A percentile compares a stretch with the other conserved stretches of the same genome.
These are phyloP conservation scores for Diplodia corticola DNA, from an alignment of 2,329 filamentous ascomycete species.

Conservation along the genomic window DNA sequence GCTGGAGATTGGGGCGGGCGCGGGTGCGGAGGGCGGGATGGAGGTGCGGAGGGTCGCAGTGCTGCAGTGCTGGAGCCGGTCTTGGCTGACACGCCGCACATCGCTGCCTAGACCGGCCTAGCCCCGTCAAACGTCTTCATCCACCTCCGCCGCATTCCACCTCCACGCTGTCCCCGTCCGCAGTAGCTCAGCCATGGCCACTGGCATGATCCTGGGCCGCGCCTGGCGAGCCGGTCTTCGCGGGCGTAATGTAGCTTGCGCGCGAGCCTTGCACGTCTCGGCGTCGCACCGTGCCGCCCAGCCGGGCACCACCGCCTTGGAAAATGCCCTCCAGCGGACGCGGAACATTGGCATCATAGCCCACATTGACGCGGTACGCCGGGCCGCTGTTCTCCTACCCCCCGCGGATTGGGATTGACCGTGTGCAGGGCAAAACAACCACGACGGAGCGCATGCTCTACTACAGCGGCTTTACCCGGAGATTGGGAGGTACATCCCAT, in stretches of 20 bases:
- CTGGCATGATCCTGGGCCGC: conserved; percentile 3
- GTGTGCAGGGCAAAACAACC: conserved; percentile 79
- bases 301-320: conserved; percentile 25
- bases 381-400: neutral
- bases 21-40: conserved; percentile 1
- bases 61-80: conserved; percentile 9
- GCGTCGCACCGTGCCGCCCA: conserved; percentile 3
- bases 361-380: conserved; percentile 82
- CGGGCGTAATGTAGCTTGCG: conserved; percentile 10
- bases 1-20: neutral
- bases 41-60: neutral
- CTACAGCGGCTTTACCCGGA: conserved; percentile 84
- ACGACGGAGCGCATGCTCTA: conserved; percentile 99
- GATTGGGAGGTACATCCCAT: conserved; percentile 67
- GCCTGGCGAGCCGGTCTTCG: conserved; percentile 16
- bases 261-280: conserved; percentile 2
- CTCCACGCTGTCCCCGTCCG: neutral
- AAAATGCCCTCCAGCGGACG: conserved; percentile 58
- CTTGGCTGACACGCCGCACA: conserved; percentile 17
- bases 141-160: neutral
- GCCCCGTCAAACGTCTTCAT: conserved; percentile 10
- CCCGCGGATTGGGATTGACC: neutral
- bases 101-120: conserved; percentile 16
- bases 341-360: conserved; percentile 98
- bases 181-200: neutral